Base-by-base conservation (phyloP, 2,329 filamentous ascomycete species). In the Plenodomus biglobosus region DNA sequence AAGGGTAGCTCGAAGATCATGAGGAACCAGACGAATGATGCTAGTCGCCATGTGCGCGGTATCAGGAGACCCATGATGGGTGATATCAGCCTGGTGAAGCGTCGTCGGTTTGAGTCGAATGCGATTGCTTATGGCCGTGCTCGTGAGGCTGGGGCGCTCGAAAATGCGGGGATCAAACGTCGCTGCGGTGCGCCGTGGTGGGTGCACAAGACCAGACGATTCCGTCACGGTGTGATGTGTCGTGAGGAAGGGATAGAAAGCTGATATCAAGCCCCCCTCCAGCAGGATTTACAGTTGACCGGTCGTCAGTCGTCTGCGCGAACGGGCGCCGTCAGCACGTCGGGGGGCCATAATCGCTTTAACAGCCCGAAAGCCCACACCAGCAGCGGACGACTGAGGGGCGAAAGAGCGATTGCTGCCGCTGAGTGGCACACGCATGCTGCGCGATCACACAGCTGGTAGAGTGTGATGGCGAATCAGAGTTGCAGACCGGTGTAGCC, bases 1-100 rank as follows among this genome's bases (percentile, higher is more conserved):
- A 85, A 80, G 32, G 75, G 72, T 43, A 92, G 78, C 73, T 92
- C 88, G 42, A 84, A 64, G 41, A 82, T 63, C 75, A 92, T 82
- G 55, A 88, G 75, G 40, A 68, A 76, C 53, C 78, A 74, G 57
- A 84, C 72, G 53, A 78, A 52, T 55, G 75, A 77, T 36, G 78
- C 77, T 21, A 78, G 72, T 46, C 78, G 77, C 76, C 82, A 84
- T 63, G 76, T 72, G 60, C 75, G 76, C 17, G 82, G 78, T 45
- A 84, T 40, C 73, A 83, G 54, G 80, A 85, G 58, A 21, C 41
- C 57, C 65, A 68, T 68, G 36, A 38, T 53, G 57, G 32, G 22
- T 16, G n/a, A 27, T 20, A 8, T 32, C 6, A 15, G 15, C 3
- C 13, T 32, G 6, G 27, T 10, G 27, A 11, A 15, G 27, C 27